Conservation (phyloP, 805 yeast species). For the Barnettozyma vustinii region DNA sequence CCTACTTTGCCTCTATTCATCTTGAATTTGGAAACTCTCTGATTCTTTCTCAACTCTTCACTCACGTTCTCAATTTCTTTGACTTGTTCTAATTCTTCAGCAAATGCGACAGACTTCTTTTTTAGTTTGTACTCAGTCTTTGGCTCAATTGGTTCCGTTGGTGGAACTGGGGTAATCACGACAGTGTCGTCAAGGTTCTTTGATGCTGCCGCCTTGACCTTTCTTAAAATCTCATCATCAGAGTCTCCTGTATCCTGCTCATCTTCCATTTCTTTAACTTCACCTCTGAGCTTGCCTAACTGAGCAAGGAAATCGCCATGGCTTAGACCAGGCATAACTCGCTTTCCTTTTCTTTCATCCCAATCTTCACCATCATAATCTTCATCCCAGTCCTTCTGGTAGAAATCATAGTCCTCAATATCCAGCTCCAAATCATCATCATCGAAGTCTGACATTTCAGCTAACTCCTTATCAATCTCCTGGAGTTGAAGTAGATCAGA, state of each 20-base stretch:
- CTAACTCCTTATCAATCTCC: slow-evolving; percentile 44
- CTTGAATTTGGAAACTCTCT: slow-evolving; percentile 21
- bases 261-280: slow-evolving; percentile 7
- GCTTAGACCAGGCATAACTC: slow-evolving; percentile 18
- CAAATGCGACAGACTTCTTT: slow-evolving; percentile 50
- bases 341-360: slow-evolving; percentile 12
- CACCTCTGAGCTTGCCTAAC: slow-evolving; percentile 17
- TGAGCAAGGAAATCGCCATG: slow-evolving; percentile 19
- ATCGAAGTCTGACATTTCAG: slow-evolving; percentile 34
- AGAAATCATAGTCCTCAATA: slow-evolving; percentile 30
- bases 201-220: neutral
- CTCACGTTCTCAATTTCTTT: slow-evolving; percentile 58
- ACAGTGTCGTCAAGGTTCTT: neutral
- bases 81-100: slow-evolving; percentile 41
- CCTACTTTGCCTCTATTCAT: slow-evolving; percentile 6
- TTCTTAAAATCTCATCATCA: neutral
- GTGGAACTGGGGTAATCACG: neutral
- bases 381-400: slow-evolving; percentile 26
- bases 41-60: slow-evolving; percentile 33
- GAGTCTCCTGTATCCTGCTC: slow-evolving; percentile 8
- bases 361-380: slow-evolving; percentile 20
- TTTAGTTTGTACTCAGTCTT: neutral
- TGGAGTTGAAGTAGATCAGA: slow-evolving; percentile 47
- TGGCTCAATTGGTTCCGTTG: neutral
- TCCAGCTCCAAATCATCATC: slow-evolving; percentile 33